phyloP scores from a whole-genome alignment of 768 basidiomycete species.

The Chalciporus sphaerocephalus region DNA sequence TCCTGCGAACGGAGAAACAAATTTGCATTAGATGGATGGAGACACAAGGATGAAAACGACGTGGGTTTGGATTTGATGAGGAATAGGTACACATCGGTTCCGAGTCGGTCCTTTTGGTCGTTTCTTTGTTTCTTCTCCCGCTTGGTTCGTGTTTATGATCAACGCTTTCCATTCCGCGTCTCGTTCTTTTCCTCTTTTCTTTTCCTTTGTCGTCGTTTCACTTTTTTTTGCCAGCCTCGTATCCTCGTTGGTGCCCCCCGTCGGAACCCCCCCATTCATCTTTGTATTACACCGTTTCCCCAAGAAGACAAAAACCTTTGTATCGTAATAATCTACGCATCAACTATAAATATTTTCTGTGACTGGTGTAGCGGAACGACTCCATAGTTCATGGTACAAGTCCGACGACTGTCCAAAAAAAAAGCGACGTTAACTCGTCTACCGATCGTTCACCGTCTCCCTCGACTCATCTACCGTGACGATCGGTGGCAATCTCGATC shows the following conservation, averaged over 20 bases:
- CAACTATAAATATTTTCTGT: constrained; percentile 31
- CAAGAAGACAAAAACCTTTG: constrained; percentile 20
- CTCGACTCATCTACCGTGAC: background rate
- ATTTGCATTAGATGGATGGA: constrained; percentile 17
- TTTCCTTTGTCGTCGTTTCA: constrained; percentile 3
- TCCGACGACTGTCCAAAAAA: too few relatives aligned
- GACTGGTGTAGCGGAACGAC: too few relatives aligned
- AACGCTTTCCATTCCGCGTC: too few relatives aligned
- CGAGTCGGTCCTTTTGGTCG: background rate
- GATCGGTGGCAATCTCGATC: constrained; percentile 10
- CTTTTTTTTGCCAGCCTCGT: constrained; percentile 1
- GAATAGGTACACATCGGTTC: constrained; percentile 6
- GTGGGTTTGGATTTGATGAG: constrained; percentile 9
- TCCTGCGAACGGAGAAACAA: constrained; percentile 18
- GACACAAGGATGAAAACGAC: constrained; percentile 9
- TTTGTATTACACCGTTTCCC: constrained; percentile 20
- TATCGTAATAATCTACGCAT: constrained; percentile 33
- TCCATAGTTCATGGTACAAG: too few relatives aligned
- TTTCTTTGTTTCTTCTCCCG: constrained; percentile 4
- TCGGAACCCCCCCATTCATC: constrained; percentile 3
- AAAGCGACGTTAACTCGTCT: too few relatives aligned
- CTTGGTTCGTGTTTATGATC: constrained; percentile 19
- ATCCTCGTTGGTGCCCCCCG: background rate
- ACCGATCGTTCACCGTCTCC: constrained; percentile 15
- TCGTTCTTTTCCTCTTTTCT: too few relatives aligned